Evolutionary conservation across 371 early-diverging fungal species (phyloP).

Genomic region (Mortierella sp.): DNA sequence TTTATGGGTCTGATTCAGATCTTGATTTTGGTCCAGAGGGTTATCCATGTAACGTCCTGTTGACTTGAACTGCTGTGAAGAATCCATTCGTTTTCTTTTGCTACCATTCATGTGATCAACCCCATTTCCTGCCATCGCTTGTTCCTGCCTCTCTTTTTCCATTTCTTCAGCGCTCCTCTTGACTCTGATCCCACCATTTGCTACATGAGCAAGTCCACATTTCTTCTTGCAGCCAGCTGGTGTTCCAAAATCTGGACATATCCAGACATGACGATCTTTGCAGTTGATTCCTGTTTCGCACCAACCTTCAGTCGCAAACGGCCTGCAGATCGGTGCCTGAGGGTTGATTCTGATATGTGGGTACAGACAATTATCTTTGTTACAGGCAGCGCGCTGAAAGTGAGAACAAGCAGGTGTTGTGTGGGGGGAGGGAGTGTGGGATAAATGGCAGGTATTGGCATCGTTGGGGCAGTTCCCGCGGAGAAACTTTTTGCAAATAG

Average conservation of each 20-base stretch:
- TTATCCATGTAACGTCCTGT: slow-evolving; percentile 35
- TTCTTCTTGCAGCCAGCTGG: slow-evolving; percentile 68
- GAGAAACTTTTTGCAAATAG: slow-evolving; percentile 68
- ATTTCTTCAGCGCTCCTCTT: slow-evolving; percentile 30
- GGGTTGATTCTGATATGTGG: slow-evolving; percentile 66
- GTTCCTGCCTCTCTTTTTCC: slow-evolving; percentile 21
- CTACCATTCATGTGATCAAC: neutral
- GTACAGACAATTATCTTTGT: slow-evolving; percentile 62
- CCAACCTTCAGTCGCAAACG: slow-evolving; percentile 71
- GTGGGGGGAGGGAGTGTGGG: slow-evolving; percentile 63
- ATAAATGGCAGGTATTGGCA: slow-evolving; percentile 59
- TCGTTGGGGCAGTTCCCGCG: slow-evolving; percentile 60
- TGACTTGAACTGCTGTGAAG: slow-evolving; percentile 1
- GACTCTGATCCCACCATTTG: slow-evolving; percentile 49
- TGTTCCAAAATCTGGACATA: slow-evolving; percentile 71
- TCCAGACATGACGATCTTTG: slow-evolving; percentile 67
- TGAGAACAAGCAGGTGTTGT: slow-evolving; percentile 68
- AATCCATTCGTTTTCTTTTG: slow-evolving; percentile 18
- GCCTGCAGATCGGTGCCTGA: slow-evolving; percentile 67
- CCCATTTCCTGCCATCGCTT: neutral
- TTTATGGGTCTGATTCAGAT: slow-evolving; percentile 8
- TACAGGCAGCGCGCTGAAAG: slow-evolving; percentile 67
- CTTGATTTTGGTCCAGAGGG: neutral
- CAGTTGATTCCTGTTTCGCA: slow-evolving; percentile 65
- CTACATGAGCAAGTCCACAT: slow-evolving; percentile 69